Evolutionary conservation across 2,329 filamentous ascomycete species (phyloP).

Genomic region (Diaporthe sp.): DNA sequence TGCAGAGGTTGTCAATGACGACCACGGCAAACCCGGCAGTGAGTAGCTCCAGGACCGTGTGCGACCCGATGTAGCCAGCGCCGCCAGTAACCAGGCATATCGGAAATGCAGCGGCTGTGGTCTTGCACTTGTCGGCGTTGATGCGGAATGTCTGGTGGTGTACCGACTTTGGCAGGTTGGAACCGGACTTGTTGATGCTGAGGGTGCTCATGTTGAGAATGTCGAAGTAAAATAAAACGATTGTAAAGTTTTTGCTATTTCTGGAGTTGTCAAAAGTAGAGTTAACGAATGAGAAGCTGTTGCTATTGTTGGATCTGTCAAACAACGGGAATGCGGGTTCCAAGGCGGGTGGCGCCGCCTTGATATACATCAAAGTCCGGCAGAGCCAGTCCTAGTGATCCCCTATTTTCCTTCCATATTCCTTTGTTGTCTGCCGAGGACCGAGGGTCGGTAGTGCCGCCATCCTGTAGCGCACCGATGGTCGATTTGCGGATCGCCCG

Average conservation of each 20-base stretch:
- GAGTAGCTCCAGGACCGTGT: slow-evolving; percentile 40
- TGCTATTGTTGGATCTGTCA: neutral
- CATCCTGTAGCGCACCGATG: neutral
- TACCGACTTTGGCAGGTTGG: slow-evolving; percentile 2
- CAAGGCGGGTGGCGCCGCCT: slow-evolving; percentile 25
- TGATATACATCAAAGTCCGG: neutral
- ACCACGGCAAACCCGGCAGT: slow-evolving; percentile 40
- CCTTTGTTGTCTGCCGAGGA: slow-evolving; percentile 12
- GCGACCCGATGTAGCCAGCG: slow-evolving; percentile 39
- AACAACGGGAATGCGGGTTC: neutral
- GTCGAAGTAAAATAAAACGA: no score
- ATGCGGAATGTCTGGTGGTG: slow-evolving; percentile 30
- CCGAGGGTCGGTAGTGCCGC: slow-evolving; percentile 9
- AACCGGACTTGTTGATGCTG: neutral
- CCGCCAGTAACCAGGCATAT: slow-evolving; percentile 40
- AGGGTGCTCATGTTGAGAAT: neutral
- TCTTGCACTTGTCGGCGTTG: slow-evolving; percentile 20
- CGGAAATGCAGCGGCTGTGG: slow-evolving; percentile 20
- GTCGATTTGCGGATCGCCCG: slow-evolving; percentile 6
- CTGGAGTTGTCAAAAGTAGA: no score
- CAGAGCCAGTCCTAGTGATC: neutral
- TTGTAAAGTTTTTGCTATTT: neutral
- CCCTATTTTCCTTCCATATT: neutral
- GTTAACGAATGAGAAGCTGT: neutral
- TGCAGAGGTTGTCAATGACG: slow-evolving; percentile 39